Evolutionary conservation across 164 flowering plant genomes (phyloP), one percentile per base, ranked within the genome.

Genomic region (Stephania yunnanensis): DNA sequence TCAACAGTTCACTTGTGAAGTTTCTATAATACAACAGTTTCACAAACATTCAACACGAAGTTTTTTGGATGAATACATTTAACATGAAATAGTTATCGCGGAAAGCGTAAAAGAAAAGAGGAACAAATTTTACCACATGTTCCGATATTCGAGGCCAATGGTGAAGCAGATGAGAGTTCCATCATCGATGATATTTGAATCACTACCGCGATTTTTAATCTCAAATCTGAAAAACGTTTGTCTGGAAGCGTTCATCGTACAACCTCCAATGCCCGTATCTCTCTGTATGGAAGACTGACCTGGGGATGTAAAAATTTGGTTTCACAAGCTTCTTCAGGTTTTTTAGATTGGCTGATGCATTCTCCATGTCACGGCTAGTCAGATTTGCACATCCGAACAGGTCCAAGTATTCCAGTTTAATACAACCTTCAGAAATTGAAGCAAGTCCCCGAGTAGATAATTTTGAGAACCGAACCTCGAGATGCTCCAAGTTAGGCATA

Each of bases 201-300:
- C 8, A 69, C n/a, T 69, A 15, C 46, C 71, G 42, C 15, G 0
- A 29, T 70, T 46, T 36, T 66, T 25, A 25, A 22, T 25, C 53
- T 73, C 68, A 94, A 45, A 95, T 89, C 75, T 95, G 87, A 79
- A 92, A 92, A 71, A 85, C 80, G 80, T 87, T 92, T 1, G 91
- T 89, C 68, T 89, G 97, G 77, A 95, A 92, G 6, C 98, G 87
- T 58, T 92, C 98, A 72, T 95, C 97, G 73, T 95, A 92, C 86
- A 95, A 78, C 53, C 78, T 79, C 98, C 98, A 95, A 77, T 95
- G 98, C 4, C 90, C 92, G 75, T 92, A 91, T 81, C 98, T 86
- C 72, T 95, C 97, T 0, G 89, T 78, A 55, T 88, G 90, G 75
- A 85, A 89, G 11, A 82, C 87, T 0, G 93, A 86, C 79, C 94